phyloP scores from a whole-genome alignment of 208 protist genomes.

The Wallacemonas sp. region DNA sequence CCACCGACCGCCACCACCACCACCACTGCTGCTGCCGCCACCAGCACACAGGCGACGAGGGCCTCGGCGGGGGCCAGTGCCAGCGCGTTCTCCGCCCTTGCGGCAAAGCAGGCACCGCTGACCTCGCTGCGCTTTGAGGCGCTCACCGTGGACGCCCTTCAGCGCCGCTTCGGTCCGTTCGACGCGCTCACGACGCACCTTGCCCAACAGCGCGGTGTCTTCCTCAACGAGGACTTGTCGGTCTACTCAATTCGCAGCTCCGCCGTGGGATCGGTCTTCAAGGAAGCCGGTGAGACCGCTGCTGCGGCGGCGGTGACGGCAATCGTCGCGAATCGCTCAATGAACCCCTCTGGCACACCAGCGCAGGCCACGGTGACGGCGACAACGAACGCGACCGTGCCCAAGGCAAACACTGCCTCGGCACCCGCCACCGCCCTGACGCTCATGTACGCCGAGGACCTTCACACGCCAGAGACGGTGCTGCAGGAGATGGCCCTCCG shows the following conservation, averaged over 20 bases:
- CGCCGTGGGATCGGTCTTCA: not conserved
- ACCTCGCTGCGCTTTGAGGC: constrained; percentile 21
- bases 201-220: not conserved
- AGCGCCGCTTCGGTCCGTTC: constrained; percentile 11
- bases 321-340: no score
- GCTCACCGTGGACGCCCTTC: constrained; percentile 16
- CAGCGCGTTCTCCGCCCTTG: not conserved
- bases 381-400: no score
- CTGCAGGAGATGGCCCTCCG: constrained; percentile 1
- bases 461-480: constrained; percentile 9
- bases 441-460: constrained; percentile 9
- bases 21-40: not conserved
- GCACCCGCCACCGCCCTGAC: not conserved
- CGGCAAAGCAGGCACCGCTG: constrained; percentile 8
- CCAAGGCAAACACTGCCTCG: not conserved
- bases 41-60: not conserved
- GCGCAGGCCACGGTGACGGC: no score
- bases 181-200: not conserved
- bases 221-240: constrained; percentile 10
- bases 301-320: not conserved
- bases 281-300: not conserved
- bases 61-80: constrained; percentile 1
- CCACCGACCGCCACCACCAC: not conserved
- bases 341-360: no score
- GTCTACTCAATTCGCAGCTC: constrained; percentile 12